phyloP scores from a whole-genome alignment of 2,329 filamentous ascomycete genomes.

The Magnaporthiopsis incrustans region DNA sequence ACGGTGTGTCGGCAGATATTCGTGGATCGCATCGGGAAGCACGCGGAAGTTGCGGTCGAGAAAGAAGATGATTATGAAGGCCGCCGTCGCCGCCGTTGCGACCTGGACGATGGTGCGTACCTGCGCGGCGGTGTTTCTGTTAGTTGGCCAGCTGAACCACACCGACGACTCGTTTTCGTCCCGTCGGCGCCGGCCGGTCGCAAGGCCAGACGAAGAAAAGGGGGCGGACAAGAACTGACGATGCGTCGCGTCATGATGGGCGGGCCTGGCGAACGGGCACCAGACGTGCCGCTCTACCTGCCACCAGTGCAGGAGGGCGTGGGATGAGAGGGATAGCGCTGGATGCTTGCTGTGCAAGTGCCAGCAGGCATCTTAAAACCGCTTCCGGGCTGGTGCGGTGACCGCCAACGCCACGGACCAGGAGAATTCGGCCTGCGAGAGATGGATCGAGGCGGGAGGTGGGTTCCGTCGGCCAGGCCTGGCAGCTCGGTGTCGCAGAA shows the following conservation, averaged over 20 bases:
- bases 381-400: neutral
- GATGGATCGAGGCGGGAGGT: no score
- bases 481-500: neutral
- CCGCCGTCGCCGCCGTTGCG: slow-evolving; percentile 53
- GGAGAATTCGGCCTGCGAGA: neutral
- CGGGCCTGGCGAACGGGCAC: slow-evolving; percentile 1
- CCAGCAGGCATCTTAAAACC: slow-evolving; percentile 5
- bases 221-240: slow-evolving; percentile 13
- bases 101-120: slow-evolving; percentile 70
- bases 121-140: slow-evolving; percentile 22
- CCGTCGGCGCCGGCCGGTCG: neutral
- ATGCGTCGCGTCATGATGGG: slow-evolving; percentile 23
- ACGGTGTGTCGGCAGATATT: slow-evolving; percentile 78
- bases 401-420: neutral
- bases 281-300: slow-evolving; percentile 2
- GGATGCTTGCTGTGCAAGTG: slow-evolving; percentile 4
- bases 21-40: slow-evolving; percentile 77
- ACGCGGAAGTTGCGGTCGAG: slow-evolving; percentile 86
- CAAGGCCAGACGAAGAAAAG: neutral
- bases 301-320: neutral
- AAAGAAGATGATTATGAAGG: slow-evolving; percentile 66
- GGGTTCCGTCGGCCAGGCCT: neutral
- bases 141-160: neutral
- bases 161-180: neutral
- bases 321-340: neutral